A percentile compares a stretch with the other conserved stretches of the same genome.
phyloP scores from a whole-genome alignment of 73 alveolate genomes.

The Paramecium bursaria region DNA sequence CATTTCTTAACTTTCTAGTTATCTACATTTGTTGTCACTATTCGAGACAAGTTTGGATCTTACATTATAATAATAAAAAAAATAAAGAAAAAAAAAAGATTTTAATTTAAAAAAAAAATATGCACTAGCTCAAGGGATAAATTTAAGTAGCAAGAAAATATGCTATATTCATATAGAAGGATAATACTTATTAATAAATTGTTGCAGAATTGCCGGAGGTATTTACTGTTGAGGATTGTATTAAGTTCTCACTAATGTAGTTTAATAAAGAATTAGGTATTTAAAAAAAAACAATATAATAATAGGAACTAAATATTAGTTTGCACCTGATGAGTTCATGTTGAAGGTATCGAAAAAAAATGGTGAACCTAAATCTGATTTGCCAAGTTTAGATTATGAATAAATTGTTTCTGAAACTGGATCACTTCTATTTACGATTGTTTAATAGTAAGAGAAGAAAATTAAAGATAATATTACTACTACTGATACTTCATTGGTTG shows the following conservation, averaged over 20 bases:
- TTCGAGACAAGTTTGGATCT: no score
- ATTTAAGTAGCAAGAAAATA: no score
- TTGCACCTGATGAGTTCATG: constrained; percentile 1
- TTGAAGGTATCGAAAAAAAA: constrained; percentile 38
- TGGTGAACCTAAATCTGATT: constrained; percentile 50
- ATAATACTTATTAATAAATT: constrained; percentile 3
- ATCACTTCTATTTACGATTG: constrained; percentile 9
- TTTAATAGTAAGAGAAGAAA: not conserved
- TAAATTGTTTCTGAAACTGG: constrained; percentile 30
- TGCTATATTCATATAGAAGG: not conserved
- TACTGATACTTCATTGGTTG: not conserved
- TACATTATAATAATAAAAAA: no score
- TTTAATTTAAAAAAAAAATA: no score
- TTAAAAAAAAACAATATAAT: not conserved
- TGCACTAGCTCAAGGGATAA: not conserved
- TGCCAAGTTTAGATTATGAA: constrained; percentile 53
- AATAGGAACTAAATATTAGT: not conserved
- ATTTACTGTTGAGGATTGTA: constrained; percentile 50
- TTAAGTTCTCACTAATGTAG: not conserved
- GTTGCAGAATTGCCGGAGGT: constrained; percentile 41
- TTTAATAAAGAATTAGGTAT: constrained; percentile 23
- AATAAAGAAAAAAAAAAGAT: no score
- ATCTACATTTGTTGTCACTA: no score
- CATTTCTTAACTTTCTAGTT: constrained; percentile 17
- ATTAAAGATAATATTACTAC: constrained; percentile 25